Evolutionary conservation across 148 eudicot genomes (phyloP), one percentile per base, ranked within the genome.

Genomic region (Mesembryanthemum crystallinum): DNA sequence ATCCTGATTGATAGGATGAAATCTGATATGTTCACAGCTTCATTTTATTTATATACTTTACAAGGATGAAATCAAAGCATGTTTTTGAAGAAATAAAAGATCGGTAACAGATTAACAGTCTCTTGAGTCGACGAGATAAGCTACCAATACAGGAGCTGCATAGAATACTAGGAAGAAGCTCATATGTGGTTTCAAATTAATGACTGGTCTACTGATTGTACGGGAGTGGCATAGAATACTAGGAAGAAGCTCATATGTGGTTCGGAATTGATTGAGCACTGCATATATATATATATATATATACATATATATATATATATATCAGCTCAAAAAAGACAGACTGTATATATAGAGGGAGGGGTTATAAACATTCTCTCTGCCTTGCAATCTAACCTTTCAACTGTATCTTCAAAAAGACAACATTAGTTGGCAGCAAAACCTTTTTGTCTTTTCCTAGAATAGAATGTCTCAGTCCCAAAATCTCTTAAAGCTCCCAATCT

Each of bases 401-500:
- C 85, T 73, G 83, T 83, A 73, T 72, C 69, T 78, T 73, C 39
- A 35, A 76, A 43, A 81, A 81, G 78, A 71, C 76, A 76, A 2
- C 2, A 76, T 72, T 81, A 71, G 83, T 72, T 76, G 80, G 69
- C 80, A 79, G 76, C 76, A 72, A 74, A 27, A 61, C 54, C 67
- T 74, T 79, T 72, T 82, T 67, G 78, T 71, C 78, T 72, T 33
- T 80, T 82, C 60, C 84, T 32, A 52, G 76, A 73, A 60, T 71
- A 85, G 64, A 73, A 91, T 91, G 96, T 83, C 91, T 82, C 81
- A 74, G 76, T 71, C 84, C 49, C 72, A 82, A 64, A 83, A 80
- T 64, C 78, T 84, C 64, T 39, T 94, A 67, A 78, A 91, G 51
- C 94, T 94, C 35, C 94, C 97, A 37, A 77, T 81, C 39, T 63